Percentiles rank a stretch among this genome's conserved stretches.
Conservation (phyloP, 2,329 filamentous ascomycete genomes). For the Aureobasidium musti region DNA sequence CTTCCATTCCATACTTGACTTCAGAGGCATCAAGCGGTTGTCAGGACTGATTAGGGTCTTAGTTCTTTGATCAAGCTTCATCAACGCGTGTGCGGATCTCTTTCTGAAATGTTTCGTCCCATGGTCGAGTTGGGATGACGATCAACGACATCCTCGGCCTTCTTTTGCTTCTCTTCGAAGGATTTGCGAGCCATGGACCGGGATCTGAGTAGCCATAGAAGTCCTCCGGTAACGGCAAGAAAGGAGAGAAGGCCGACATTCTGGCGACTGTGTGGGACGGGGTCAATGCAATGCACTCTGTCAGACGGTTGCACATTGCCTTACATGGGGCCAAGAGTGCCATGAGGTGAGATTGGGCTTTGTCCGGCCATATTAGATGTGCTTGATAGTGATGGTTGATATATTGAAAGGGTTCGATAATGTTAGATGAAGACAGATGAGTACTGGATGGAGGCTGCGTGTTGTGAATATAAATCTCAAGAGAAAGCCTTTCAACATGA, state of each 20-base stretch:
- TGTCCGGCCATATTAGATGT: not conserved
- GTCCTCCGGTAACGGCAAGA: not conserved
- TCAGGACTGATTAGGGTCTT: not conserved
- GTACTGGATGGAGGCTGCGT: not conserved
- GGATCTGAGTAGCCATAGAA: conserved; percentile 4
- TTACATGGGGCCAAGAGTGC: not conserved
- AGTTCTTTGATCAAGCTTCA: not conserved
- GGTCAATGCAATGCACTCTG: not conserved
- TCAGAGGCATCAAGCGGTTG: not conserved
- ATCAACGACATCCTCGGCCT: not conserved
- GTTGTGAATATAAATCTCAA: not conserved
- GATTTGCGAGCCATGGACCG: not conserved
- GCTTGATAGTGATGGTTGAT: not conserved
- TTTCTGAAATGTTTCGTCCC: not conserved
- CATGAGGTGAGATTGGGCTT: not conserved
- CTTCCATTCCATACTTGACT: not conserved
- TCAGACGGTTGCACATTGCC: not conserved
- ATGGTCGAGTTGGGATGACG: not conserved
- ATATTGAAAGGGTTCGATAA: not conserved
- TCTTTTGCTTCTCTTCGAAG: conserved; percentile 1
- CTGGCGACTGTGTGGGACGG: not conserved
- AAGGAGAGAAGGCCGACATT: not conserved
- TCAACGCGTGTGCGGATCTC: conserved; percentile 1
- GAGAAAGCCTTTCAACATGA: not conserved
- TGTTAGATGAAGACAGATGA: not conserved